Conservation (phyloP, 1,284 basidiomycete species). For the Pterula multifida region DNA sequence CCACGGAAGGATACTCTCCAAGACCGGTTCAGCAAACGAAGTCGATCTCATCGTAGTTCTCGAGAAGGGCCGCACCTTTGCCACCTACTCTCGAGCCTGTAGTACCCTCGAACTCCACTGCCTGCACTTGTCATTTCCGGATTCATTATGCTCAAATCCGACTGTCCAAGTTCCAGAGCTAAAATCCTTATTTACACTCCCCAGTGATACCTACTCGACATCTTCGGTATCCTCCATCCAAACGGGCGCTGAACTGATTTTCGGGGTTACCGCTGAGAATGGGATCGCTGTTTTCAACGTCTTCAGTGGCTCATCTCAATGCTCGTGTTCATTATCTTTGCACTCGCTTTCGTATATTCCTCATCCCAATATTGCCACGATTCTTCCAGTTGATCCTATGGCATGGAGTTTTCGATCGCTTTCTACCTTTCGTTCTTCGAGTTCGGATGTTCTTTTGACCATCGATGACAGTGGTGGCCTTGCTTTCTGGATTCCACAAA, state of each 20-base stretch:
- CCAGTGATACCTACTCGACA: slow-evolving; percentile 22
- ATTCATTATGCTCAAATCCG: slow-evolving; percentile 25
- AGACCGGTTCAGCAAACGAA: slow-evolving; percentile 32
- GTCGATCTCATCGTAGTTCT: slow-evolving; percentile 58
- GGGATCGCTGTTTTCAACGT: slow-evolving; percentile 39
- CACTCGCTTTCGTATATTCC: slow-evolving; percentile 29
- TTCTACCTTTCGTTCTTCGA: slow-evolving; percentile 25
- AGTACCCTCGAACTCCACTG: slow-evolving; percentile 22
- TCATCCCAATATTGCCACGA: slow-evolving; percentile 12
- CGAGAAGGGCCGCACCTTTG: slow-evolving; percentile 35
- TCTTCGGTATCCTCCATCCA: slow-evolving; percentile 50
- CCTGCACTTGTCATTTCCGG: slow-evolving; percentile 36
- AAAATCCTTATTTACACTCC: slow-evolving; percentile 37
- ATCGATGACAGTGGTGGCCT: slow-evolving; percentile 64
- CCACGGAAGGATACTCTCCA: slow-evolving; percentile 27
- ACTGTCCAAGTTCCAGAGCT: slow-evolving; percentile 38
- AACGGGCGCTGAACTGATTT: slow-evolving; percentile 36
- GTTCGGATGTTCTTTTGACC: slow-evolving; percentile 59
- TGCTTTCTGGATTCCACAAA: slow-evolving; percentile 71
- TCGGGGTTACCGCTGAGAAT: slow-evolving; percentile 42
- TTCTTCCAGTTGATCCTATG: slow-evolving; percentile 85
- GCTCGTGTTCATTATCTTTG: slow-evolving; percentile 30
- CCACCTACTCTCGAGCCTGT: slow-evolving; percentile 19
- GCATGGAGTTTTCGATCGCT: slow-evolving; percentile 52
- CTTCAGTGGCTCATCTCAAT: slow-evolving; percentile 25